Conservation (phyloP, 179 eudicot genomes). For the Beta macrorhiza region DNA sequence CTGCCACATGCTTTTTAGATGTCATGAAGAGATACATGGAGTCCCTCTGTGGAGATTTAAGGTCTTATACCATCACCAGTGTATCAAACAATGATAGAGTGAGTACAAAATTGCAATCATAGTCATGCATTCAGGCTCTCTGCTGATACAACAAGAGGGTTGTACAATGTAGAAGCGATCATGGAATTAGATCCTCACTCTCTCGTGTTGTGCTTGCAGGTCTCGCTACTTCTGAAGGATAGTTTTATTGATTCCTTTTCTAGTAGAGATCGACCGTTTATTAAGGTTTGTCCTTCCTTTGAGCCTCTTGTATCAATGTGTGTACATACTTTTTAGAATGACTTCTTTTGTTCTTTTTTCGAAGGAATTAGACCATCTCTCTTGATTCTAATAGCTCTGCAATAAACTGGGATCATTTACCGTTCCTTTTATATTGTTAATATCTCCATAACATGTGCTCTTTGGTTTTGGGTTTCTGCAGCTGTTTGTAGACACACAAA, state of each 20-base stretch:
- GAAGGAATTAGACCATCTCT: too few species aligned
- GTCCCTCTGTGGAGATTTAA: slow-evolving; percentile 73
- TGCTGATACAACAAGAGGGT: not conserved
- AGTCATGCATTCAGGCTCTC: not conserved
- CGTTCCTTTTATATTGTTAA: not conserved
- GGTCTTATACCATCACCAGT: slow-evolving; percentile 84
- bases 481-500: slow-evolving; percentile 90
- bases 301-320: not conserved
- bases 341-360: too few species aligned
- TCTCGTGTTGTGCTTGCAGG: slow-evolving; percentile 43
- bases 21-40: slow-evolving; percentile 76
- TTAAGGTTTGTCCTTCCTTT: slow-evolving; percentile 55
- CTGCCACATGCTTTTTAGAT: slow-evolving; percentile 59
- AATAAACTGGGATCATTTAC: not conserved
- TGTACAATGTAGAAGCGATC: not conserved
- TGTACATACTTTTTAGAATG: not conserved
- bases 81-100: slow-evolving; percentile 87
- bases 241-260: slow-evolving; percentile 89
- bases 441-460: slow-evolving; percentile 5
- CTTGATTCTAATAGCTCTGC: not conserved
- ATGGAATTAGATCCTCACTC: not conserved
- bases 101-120: slow-evolving; percentile 20
- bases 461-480: slow-evolving; percentile 41
- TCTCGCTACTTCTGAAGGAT: slow-evolving; percentile 86
- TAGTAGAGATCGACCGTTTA: slow-evolving; percentile 63